Base-by-base conservation (phyloP, 306 rosid species). In the Notholithocarpus densiflorus region DNA sequence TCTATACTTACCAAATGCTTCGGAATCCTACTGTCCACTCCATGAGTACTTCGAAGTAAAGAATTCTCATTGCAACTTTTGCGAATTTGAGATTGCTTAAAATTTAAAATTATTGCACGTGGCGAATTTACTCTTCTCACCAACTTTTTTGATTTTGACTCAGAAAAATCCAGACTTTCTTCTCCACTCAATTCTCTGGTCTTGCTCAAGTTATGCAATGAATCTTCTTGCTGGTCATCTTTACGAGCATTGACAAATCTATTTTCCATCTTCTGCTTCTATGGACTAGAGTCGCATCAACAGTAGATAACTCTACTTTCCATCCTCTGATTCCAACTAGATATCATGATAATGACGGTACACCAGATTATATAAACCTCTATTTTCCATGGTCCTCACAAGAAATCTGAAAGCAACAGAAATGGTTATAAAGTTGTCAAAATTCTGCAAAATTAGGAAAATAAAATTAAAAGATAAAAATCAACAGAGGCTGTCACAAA, bases 1-100 rank as follows among this genome's bases (percentile, higher is more conserved):
- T 96, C 97, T 48, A 84, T 77, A 34, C 92, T 91, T 78, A 89
- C 91, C 89, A 96, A 75, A 81, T 83, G 90, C 88, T 88, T 96
- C 9, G 97, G 96, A 77, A 96, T 90, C 83, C 90, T 86, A 56
- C 69, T 65, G 78, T 87, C 97, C 14, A 90, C 52, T 75, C 89
- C 90, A 80, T 78, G 56, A 72, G 76, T 87, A 61, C 75, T 71
- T n/a, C 82, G 89, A 68, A 85, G 81, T 72, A 87, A 76, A 5
- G 88, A 79, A 79, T 88, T 87, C 27, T 88, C 84, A 40, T 81
- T 71, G 84, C 81, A 81, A 72, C 82, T 74, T 82, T 79, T 91
- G 73, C 89, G 79, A 18, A 85, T 71, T 64, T 86, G 93, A 5
- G 89, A 83, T 71, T 82, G 88, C 78, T 89, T 90, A 23, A 86